phyloP scores from a whole-genome alignment of 2,329 filamentous ascomycete genomes.

The Fusarium temperatum region DNA sequence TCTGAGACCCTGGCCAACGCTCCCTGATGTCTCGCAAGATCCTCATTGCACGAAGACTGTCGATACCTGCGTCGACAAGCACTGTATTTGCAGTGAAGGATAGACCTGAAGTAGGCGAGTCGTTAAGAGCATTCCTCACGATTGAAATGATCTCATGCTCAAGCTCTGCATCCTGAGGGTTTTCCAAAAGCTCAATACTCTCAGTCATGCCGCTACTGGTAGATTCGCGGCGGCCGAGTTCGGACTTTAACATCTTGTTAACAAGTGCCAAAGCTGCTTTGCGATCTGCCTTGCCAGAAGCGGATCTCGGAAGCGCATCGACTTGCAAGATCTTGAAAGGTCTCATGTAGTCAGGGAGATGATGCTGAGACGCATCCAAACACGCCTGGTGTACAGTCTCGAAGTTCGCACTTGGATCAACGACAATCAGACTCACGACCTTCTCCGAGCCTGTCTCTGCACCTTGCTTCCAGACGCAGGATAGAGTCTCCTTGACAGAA shows the following conservation, averaged over 20 bases:
- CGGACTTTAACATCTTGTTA: neutral
- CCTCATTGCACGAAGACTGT: constrained; percentile 23
- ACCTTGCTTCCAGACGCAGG: constrained; percentile 12
- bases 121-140: neutral
- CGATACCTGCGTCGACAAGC: neutral
- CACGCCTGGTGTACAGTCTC: neutral
- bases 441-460: constrained; percentile 1
- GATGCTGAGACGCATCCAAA: neutral
- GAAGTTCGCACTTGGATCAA: neutral
- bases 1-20: neutral
- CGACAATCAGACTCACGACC: constrained; percentile 3
- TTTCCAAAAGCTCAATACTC: neutral
- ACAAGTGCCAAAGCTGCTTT: neutral
- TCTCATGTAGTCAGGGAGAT: constrained; percentile 24
- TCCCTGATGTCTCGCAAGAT: constrained; percentile 9
- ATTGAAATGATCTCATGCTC: neutral
- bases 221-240: rapidly evolving
- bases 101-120: neutral
- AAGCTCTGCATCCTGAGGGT: neutral
- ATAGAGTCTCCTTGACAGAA: neutral
- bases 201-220: rapidly evolving
- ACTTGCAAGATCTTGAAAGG: neutral
- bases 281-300: constrained; percentile 12
- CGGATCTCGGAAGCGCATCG: neutral
- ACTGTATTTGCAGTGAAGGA: neutral